phyloP scores from a whole-genome alignment of 352 stramenopile species.

The Phytophthora agathidicida region DNA sequence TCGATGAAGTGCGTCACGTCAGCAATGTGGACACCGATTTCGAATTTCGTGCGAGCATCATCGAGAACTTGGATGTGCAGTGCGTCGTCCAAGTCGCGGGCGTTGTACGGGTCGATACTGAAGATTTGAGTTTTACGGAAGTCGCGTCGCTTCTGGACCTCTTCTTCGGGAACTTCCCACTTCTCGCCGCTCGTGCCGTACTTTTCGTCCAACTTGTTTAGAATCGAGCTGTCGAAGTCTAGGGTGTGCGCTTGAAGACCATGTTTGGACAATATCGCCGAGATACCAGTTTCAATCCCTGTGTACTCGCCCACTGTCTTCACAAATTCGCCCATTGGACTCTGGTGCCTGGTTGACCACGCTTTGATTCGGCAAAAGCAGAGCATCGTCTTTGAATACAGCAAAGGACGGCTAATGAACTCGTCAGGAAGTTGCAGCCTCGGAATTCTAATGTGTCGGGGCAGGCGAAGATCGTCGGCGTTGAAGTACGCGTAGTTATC shows the following conservation, averaged over 20 bases:
- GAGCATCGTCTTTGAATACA: constrained; percentile 76
- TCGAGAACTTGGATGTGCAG: constrained; percentile 90
- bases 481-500: constrained; percentile 80
- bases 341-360: constrained; percentile 64
- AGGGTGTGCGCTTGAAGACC: constrained; percentile 81
- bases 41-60: constrained; percentile 64
- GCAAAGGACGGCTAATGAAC: constrained; percentile 58
- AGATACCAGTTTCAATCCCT: constrained; percentile 91
- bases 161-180: constrained; percentile 80
- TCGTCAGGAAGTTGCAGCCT: constrained; percentile 70
- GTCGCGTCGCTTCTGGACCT: constrained; percentile 88
- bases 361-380: constrained; percentile 76
- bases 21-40: constrained; percentile 98
- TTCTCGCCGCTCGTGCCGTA: constrained; percentile 76
- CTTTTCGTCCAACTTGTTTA: constrained; percentile 74
- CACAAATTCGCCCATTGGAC: constrained; percentile 76
- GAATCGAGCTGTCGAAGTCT: constrained; percentile 69
- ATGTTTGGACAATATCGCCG: constrained; percentile 91
- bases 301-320: constrained; percentile 80
- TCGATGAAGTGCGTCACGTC: constrained; percentile 97
- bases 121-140: constrained; percentile 94
- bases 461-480: constrained; percentile 66
- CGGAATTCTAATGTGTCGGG: constrained; percentile 74
- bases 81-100: constrained; percentile 97
- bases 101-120: constrained; percentile 97